Percentiles rank a stretch among this genome's conserved stretches.
Evolutionary conservation across 1,284 basidiomycete genomes (phyloP).

Genomic region (Sanghuangporus sanghuang): DNA sequence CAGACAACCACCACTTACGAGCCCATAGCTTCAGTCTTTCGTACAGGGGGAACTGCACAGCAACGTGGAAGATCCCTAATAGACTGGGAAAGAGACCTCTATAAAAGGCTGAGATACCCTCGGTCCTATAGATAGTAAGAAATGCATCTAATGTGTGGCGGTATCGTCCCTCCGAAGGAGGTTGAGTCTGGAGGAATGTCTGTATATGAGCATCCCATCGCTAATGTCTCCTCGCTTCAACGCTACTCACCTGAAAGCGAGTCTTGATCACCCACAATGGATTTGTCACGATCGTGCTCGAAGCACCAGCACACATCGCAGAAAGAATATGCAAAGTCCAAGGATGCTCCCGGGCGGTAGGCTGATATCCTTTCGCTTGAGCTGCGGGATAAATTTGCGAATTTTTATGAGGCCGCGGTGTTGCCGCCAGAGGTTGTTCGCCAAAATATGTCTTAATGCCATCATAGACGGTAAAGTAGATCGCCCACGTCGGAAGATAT

Average conservation of each 20-base stretch:
- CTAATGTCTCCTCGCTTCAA: conserved; percentile 15
- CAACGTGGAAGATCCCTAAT: conserved; percentile 87
- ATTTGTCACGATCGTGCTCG: conserved; percentile 88
- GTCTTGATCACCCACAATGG: conserved; percentile 98
- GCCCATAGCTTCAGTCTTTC: conserved; percentile 83
- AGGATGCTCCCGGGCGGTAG: conserved; percentile 67
- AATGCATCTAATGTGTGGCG: conserved; percentile 86
- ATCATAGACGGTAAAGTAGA: conserved; percentile 98
- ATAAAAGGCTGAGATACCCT: conserved; percentile 86
- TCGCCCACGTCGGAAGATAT: conserved; percentile 96
- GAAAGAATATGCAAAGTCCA: conserved; percentile 86
- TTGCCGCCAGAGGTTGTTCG: conserved; percentile 45
- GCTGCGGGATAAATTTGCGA: conserved; percentile 68
- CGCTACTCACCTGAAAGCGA: conserved; percentile 82
- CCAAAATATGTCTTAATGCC: conserved; percentile 83
- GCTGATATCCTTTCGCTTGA: conserved; percentile 77
- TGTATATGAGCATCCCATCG: neutral
- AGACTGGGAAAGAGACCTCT: conserved; percentile 86
- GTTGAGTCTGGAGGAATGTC: conserved; percentile 55
- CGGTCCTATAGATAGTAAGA: conserved; percentile 77
- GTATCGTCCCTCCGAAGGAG: conserved; percentile 70
- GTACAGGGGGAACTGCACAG: conserved; percentile 95
- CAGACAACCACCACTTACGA: conserved; percentile 47
- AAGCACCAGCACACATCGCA: conserved; percentile 88
- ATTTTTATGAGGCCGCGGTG: conserved; percentile 8